Conservation (phyloP, 192 early-diverging fungal species). For the Backusella parvicylindrica region DNA sequence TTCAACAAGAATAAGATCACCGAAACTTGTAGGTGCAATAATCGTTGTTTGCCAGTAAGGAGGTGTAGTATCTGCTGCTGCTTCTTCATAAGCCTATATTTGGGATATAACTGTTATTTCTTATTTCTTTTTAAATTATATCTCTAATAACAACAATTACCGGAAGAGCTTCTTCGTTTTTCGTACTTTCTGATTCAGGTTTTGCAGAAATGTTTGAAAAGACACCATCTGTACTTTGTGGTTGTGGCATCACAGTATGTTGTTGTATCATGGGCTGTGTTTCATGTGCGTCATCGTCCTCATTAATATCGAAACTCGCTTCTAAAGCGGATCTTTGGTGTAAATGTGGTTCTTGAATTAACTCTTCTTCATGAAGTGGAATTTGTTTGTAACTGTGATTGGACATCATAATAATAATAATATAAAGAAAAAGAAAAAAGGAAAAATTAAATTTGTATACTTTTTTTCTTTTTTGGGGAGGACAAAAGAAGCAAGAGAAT, state of each 20-base stretch:
- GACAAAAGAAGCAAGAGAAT: not conserved
- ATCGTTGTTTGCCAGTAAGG: conserved; percentile 75
- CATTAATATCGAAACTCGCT: conserved; percentile 3
- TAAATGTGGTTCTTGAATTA: not conserved
- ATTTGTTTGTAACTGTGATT: not conserved
- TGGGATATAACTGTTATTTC: not conserved
- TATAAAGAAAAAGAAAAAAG: not conserved
- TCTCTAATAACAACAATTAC: conserved; percentile 22
- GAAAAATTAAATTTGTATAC: not conserved
- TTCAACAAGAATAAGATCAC: conserved; percentile 85
- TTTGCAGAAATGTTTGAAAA: conserved; percentile 52
- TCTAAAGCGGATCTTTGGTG: conserved; percentile 6
- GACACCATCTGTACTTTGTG: conserved; percentile 38
- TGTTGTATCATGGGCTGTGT: not conserved
- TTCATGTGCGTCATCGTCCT: not conserved
- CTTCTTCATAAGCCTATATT: conserved; percentile 64
- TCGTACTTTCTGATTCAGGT: conserved; percentile 39
- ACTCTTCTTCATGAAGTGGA: not conserved
- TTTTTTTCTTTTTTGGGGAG: not conserved
- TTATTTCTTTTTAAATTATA: not conserved
- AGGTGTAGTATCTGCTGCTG: conserved; percentile 58
- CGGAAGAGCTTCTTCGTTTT: conserved; percentile 38
- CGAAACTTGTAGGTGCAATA: conserved; percentile 57
- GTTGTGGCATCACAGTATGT: not conserved
- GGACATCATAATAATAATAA: not conserved